Evolutionary conservation across 164 flowering plant genomes (phyloP), one percentile per base, ranked within the genome.

Genomic region (Liquidambar formosana): DNA sequence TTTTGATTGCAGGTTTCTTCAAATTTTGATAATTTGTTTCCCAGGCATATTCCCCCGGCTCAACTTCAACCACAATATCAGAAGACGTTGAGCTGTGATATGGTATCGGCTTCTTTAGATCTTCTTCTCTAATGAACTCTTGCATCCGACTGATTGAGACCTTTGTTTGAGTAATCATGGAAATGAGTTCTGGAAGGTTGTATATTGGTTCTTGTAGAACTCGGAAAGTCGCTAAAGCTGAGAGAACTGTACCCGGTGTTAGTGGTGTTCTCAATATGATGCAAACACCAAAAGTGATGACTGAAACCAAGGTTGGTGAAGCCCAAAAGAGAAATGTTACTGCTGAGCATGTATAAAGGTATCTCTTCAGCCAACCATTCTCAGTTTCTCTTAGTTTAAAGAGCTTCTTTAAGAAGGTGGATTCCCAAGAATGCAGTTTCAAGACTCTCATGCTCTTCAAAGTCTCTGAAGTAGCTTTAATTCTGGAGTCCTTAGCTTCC

Each of bases 241-340:
- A 87, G 8, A 93, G 85, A 22, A 89, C 95, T 13, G 78, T 79
- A 6, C 88, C 89, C 10, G 95, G 64, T 28, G 93, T 86, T 61
- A 93, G 76, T 26, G 95, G 91, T 45, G 84, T 81, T 19, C 82
- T 78, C 2, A 86, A 38, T 10, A 85, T 1, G 27, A 93, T 79
- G 67, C 94, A 88, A 12, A 88, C 89, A 19, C 89, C 86, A 68
- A 91, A 93, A 9, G 97, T 91, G 33, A 75, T 63, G 13, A 85
- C 88, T 2, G 97, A 91, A 59, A 93, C 88, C 15, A 91, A 67
- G 23, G 98, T 84, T 28, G 98, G 98, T 10, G 97, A 91, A 33
- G 94, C 86, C 97, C 97, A 93, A 58, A 93, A 93, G 73, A 93
- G 88, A 67, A 89, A 91, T 22, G 93, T 88, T 48, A 89, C 73